Evolutionary conservation across 2,329 filamentous ascomycete species (phyloP).

Genomic region (Simplicillium aogashimaense): DNA sequence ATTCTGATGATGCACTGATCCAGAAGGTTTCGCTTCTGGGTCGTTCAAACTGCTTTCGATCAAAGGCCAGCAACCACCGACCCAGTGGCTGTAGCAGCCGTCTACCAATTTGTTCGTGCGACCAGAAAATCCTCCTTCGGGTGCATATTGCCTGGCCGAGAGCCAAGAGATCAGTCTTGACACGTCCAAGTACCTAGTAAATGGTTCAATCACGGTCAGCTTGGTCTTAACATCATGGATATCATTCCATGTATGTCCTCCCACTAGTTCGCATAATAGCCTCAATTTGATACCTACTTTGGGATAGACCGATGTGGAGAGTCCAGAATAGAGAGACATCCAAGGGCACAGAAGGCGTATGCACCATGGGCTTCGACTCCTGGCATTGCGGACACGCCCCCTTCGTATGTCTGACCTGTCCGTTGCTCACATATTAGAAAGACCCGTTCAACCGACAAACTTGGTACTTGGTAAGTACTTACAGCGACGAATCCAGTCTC

Average conservation of each 20-base stretch:
- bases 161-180: conserved; percentile 76
- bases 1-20: conserved; percentile 17
- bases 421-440: neutral
- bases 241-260: no score
- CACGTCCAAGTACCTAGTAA: conserved; percentile 61
- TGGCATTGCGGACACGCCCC: conserved; percentile 79
- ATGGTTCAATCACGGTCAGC: conserved; percentile 17
- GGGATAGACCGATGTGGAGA: conserved; percentile 65
- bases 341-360: conserved; percentile 91
- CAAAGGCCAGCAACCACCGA: conserved; percentile 88
- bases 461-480: conserved; percentile 25
- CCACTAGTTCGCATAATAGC: conserved; percentile 17
- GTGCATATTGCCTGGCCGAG: conserved; percentile 77
- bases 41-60: conserved; percentile 68
- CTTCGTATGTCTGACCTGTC: conserved; percentile 84
- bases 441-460: neutral
- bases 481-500: conserved; percentile 74
- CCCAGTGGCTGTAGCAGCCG: conserved; percentile 97
- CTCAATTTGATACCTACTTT: conserved; percentile 40
- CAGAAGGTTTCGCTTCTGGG: conserved; percentile 22
- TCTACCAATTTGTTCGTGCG: conserved; percentile 97
- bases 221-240: conserved; percentile 13
- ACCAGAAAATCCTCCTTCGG: conserved; percentile 87
- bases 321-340: conserved; percentile 77
- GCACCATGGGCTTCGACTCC: conserved; percentile 89